Conservation (phyloP, 2,329 filamentous ascomycete genomes). For the Ilyonectria sp. region DNA sequence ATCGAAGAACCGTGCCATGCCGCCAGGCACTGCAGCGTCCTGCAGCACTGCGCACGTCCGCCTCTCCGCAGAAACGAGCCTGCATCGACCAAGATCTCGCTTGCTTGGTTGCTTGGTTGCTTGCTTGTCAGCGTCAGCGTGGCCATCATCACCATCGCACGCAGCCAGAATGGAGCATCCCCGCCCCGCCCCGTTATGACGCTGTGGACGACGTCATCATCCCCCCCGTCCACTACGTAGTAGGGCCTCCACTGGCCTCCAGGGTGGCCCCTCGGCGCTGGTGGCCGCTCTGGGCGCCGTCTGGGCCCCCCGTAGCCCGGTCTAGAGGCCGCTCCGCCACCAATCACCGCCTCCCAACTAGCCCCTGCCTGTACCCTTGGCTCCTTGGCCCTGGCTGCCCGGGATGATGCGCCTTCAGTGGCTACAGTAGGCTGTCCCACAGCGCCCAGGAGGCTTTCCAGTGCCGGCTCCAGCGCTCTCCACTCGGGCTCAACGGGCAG, state of each 20-base stretch:
- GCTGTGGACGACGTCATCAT: slow-evolving; percentile 48
- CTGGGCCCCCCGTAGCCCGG: slow-evolving; percentile 19
- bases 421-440: neutral
- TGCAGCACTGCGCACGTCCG: slow-evolving; percentile 1
- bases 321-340: slow-evolving; percentile 7
- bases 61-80: neutral
- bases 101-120: slow-evolving; percentile 1
- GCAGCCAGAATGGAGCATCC: slow-evolving; percentile 19
- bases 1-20: neutral
- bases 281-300: slow-evolving; percentile 25
- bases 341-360: slow-evolving; percentile 7
- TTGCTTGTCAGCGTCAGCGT: neutral
- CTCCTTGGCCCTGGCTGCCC: neutral
- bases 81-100: slow-evolving; percentile 11
- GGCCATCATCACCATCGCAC: slow-evolving; percentile 8
- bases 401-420: too few species aligned
- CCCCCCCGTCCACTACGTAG: slow-evolving; percentile 14
- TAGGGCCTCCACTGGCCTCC: slow-evolving; percentile 9
- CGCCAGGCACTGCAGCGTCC: neutral
- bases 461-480: neutral
- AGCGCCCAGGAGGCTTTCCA: neutral
- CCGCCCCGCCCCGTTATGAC: slow-evolving; percentile 47
- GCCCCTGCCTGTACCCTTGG: neutral
- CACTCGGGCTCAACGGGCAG: neutral
- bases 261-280: slow-evolving; percentile 17